Conservation (phyloP, 23 red algal genomes). For the Chondrus crispus region DNA sequence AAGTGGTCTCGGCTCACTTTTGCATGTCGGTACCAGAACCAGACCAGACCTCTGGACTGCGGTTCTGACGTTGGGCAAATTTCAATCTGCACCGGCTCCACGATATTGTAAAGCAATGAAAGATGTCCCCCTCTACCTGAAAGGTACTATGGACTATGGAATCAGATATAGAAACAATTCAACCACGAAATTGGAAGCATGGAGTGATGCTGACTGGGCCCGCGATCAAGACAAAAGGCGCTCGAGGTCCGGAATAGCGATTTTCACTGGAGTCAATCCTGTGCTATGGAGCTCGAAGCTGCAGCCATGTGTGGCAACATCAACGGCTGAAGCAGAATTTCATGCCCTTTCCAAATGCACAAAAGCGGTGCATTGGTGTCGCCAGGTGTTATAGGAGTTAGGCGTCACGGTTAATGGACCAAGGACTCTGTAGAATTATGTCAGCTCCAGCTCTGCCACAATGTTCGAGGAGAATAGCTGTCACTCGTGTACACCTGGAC, state of each 20-base stretch:
- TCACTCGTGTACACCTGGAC: too few species aligned
- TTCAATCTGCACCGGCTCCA: background rate
- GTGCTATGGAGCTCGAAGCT: background rate
- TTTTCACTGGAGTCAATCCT: background rate
- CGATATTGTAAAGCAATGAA: conserved; percentile 32
- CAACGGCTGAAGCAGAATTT: background rate
- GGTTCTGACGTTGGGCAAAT: background rate
- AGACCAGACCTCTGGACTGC: conserved; percentile 28
- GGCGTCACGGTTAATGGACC: too few species aligned
- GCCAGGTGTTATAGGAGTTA: too few species aligned
- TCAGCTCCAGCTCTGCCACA: too few species aligned
- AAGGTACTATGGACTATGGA: conserved; percentile 1
- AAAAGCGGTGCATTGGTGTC: too few species aligned
- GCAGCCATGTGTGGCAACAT: background rate
- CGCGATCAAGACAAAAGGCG: conserved; percentile 15
- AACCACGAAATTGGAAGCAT: background rate
- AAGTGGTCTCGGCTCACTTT: background rate
- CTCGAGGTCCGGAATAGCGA: background rate
- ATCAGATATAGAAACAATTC: background rate
- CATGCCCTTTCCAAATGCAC: too few species aligned
- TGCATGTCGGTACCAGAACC: conserved; percentile 10
- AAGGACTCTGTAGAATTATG: too few species aligned
- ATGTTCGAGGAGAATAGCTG: too few species aligned
- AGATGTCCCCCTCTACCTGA: conserved; percentile 13
- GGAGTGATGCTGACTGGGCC: conserved; percentile 18